Evolutionary conservation across 805 yeast genomes (phyloP), one percentile per base, ranked within the genome.

Genomic region (Starmerella kuoi): DNA sequence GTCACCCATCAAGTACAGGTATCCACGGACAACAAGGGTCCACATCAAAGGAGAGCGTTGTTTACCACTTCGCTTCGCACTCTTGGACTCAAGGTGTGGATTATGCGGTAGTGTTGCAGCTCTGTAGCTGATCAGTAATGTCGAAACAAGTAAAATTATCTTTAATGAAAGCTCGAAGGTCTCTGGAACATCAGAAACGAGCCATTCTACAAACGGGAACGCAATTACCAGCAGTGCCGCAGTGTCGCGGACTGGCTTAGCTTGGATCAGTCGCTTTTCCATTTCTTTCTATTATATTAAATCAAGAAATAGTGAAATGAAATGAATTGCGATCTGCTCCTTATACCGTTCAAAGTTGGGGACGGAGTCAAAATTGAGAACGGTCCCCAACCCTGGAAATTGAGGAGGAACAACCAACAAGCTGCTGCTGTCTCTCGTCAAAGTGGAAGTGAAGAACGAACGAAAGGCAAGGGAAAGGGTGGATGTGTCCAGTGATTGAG

Each of bases 1-100:
- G 23, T 32, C 35, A n/a, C 35, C 35, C 7, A 23, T 9, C 5
- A 32, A 23, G 22, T 32, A 32, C 12, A 32, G 35, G 35, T 32
- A 32, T 19, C 15, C 15, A n/a, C 28, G 28, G 25, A 35, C 27
- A 11, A 35, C 37, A 20, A 35, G 27, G 28, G 21, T 19, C 35
- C 35, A 32, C 21, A 32, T 18, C 19, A 6, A 23, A n/a, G 35
- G 35, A 15, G 19, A n/a, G 19, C 35, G 9, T 9, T 9, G 12
- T 14, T 25, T 25, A 9, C 12, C 9, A 25, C 28, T 25, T 25
- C 28, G 28, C 28, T 25, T 25, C 28, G 14, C 28, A 25, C 12
- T 9, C 14, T 25, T 25, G 12, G 28, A 25, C 12, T 25, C 28
- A 25, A 14, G 14, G 9, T 14, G 12, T 14, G 12, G 14, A 11